phyloP scores from a whole-genome alignment of 495 filamentous ascomycete genomes.

The Talaromyces adpressus region DNA sequence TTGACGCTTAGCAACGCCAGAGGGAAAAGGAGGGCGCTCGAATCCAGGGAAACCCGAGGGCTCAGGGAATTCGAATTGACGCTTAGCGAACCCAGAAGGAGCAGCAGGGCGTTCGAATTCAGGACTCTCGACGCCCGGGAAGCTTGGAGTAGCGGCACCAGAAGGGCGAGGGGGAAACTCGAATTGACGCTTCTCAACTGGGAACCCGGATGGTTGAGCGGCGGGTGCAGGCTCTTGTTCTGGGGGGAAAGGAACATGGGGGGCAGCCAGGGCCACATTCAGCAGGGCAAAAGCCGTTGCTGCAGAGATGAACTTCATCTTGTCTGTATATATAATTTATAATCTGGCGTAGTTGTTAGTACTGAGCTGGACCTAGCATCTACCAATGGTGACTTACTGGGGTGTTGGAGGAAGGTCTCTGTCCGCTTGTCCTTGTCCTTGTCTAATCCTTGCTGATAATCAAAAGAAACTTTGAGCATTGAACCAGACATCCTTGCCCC shows the following conservation, averaged over 20 bases:
- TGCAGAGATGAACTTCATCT: slow-evolving; percentile 8
- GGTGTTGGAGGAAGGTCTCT: neutral
- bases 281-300: neutral
- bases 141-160: neutral
- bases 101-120: neutral
- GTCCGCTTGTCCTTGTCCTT: neutral
- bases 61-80: neutral
- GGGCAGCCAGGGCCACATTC: slow-evolving; percentile 2
- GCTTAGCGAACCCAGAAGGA: neutral
- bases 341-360: neutral
- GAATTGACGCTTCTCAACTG: neutral
- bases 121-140: neutral
- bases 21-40: neutral
- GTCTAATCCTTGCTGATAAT: neutral
- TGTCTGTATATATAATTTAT: neutral
- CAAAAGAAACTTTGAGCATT: neutral
- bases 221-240: neutral
- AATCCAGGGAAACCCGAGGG: neutral
- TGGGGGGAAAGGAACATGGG: neutral
- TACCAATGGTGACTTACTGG: neutral
- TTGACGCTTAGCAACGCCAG: neutral
- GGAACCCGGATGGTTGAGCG: neutral
- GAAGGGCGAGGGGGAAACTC: neutral
- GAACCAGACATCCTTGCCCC: neutral
- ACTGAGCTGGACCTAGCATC: neutral